These are phyloP conservation scores for Cladosporium velox DNA, from an alignment of 2,329 filamentous ascomycete species.

Conservation along the genomic window DNA sequence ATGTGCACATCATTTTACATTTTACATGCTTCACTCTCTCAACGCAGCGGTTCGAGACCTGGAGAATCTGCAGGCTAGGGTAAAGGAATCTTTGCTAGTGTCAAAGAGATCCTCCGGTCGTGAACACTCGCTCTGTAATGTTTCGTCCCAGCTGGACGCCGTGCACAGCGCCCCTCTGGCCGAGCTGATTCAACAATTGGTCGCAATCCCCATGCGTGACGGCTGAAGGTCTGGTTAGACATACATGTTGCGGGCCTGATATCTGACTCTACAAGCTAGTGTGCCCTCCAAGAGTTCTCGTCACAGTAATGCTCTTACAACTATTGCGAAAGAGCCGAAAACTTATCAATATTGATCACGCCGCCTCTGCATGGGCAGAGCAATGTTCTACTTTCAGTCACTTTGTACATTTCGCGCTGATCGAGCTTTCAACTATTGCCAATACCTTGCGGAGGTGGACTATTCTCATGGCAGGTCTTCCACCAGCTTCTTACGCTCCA, in stretches of 20 bases:
- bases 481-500: not conserved
- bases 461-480: not conserved
- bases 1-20: not conserved
- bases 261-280: no score
- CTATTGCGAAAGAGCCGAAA: no score
- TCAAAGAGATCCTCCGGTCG: not conserved
- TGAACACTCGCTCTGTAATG: not conserved
- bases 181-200: no score
- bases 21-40: not conserved
- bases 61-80: not conserved
- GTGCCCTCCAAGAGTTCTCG: no score
- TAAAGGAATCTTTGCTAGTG: not conserved
- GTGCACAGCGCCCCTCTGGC: no score
- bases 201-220: no score
- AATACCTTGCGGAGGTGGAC: not conserved
- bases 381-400: not conserved
- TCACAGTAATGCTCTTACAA: no score
- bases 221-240: no score
- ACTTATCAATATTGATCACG: no score
- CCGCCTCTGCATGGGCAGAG: not conserved
- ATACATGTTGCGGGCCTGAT: no score
- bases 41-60: not conserved
- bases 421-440: not conserved
- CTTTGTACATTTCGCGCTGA: not conserved
- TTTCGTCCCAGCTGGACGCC: not conserved